These are phyloP conservation scores for Lentinus polychrous DNA, from an alignment of 1,284 basidiomycete species.

Conservation along the genomic window DNA sequence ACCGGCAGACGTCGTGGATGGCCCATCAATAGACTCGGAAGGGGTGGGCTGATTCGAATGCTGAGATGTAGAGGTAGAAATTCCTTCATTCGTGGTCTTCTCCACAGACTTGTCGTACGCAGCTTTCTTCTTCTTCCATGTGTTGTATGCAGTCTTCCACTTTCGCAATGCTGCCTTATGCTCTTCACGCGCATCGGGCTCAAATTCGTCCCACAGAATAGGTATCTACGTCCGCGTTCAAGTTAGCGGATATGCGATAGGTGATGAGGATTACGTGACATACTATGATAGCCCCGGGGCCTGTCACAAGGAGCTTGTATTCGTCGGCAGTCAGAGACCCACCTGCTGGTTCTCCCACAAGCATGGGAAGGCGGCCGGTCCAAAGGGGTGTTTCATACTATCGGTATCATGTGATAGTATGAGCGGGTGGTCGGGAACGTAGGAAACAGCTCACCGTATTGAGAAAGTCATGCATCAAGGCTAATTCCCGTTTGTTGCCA, in stretches of 20 bases:
- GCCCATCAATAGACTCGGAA: too few species aligned
- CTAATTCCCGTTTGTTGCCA: conserved; percentile 17
- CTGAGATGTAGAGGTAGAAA: neutral
- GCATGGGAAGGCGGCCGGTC: conserved; percentile 21
- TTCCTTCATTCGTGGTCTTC: neutral
- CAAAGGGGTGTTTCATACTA: conserved; percentile 26
- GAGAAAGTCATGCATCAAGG: conserved; percentile 19
- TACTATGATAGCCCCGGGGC: conserved; percentile 21
- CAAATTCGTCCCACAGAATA: conserved; percentile 2
- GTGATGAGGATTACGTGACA: conserved; percentile 4
- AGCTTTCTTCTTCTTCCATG: conserved; percentile 10
- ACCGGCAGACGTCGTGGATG: too few species aligned
- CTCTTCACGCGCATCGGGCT: neutral
- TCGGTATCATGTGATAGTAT: neutral
- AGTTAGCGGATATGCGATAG: neutral
- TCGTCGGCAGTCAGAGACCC: conserved; percentile 28
- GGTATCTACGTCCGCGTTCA: conserved; percentile 1
- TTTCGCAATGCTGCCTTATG: neutral
- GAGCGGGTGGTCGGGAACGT: neutral
- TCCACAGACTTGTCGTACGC: neutral
- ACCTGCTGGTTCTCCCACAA: conserved; percentile 28
- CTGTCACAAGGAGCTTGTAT: conserved; percentile 20
- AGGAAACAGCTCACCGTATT: conserved; percentile 13
- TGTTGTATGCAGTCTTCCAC: conserved; percentile 4
- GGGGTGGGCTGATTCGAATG: too few species aligned